phyloP scores from a whole-genome alignment of 148 eudicot species.

The Chenopodium album region DNA sequence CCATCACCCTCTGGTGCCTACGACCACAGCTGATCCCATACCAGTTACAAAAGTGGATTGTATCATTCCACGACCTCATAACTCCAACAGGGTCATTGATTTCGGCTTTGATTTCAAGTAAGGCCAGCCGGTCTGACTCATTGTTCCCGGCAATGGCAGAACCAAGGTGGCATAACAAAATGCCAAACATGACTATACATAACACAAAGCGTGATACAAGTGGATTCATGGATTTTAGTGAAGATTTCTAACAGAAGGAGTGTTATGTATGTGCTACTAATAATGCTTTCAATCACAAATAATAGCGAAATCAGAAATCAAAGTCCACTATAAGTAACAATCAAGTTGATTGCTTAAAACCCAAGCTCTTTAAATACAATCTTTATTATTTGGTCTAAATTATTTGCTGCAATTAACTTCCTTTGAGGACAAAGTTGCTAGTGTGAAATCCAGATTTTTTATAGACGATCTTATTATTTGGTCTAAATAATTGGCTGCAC shows the following conservation, averaged over 20 bases:
- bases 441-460: not conserved
- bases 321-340: too few species aligned
- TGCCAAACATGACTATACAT: not conserved
- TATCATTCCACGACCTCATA: slow-evolving; percentile 20
- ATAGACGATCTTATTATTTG: not conserved
- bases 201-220: not conserved
- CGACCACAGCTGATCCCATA: slow-evolving; percentile 18
- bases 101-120: slow-evolving; percentile 21
- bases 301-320: not conserved
- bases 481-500: not conserved
- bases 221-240: not conserved
- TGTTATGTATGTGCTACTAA: not conserved
- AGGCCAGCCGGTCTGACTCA: slow-evolving; percentile 11
- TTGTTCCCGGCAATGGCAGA: not conserved
- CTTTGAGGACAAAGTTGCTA: not conserved
- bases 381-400: too few species aligned
- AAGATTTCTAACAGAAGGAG: not conserved
- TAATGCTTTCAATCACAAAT: not conserved
- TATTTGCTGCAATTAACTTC: too few species aligned
- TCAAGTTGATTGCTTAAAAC: too few species aligned
- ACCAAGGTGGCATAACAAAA: not conserved
- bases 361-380: too few species aligned
- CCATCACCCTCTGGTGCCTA: slow-evolving; percentile 13
- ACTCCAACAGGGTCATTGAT: slow-evolving; percentile 24
- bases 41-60: slow-evolving; percentile 24